phyloP scores from a whole-genome alignment of 371 early-diverging fungal genomes.

The Syncephalastrum monosporum region DNA sequence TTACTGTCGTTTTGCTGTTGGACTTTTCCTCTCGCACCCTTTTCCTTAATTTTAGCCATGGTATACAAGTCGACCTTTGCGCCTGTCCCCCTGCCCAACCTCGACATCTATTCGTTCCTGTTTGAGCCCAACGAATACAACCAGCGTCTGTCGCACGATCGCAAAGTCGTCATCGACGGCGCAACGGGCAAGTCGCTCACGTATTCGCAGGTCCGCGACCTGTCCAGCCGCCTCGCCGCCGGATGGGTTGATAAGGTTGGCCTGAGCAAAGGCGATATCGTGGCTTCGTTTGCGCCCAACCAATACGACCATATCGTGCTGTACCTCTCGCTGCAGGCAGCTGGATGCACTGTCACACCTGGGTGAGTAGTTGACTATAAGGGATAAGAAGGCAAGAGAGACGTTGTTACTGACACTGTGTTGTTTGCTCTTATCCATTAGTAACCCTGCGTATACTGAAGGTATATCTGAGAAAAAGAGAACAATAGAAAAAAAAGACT shows the following conservation, averaged over 20 bases:
- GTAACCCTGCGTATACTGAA: conserved; percentile 24
- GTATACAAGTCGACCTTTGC: conserved; percentile 11
- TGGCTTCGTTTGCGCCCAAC: conserved; percentile 74
- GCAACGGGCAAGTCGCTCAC: conserved; percentile 54
- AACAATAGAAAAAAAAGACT: background rate
- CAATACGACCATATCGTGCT: conserved; percentile 38
- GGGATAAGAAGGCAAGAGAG: too few species aligned
- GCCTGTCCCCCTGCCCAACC: conserved; percentile 53
- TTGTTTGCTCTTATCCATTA: background rate
- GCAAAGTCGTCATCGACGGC: conserved; percentile 61
- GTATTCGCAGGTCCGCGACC: conserved; percentile 53
- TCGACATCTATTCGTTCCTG: conserved; percentile 66
- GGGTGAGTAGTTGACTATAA: conserved; percentile 18
- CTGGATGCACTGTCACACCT: conserved; percentile 37
- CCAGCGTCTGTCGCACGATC: conserved; percentile 25
- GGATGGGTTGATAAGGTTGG: conserved; percentile 60
- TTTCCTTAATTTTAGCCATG: too few species aligned
- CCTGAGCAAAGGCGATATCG: conserved; percentile 62
- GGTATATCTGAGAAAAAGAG: conserved; percentile 4
- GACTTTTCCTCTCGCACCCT: too few species aligned
- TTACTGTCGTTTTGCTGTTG: too few species aligned
- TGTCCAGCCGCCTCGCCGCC: conserved; percentile 56
- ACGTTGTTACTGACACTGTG: too few species aligned
- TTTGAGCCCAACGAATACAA: conserved; percentile 39
- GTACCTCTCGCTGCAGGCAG: conserved; percentile 37